phyloP scores from a whole-genome alignment of 805 yeast species.

The Nakazawaea molendinolei region DNA sequence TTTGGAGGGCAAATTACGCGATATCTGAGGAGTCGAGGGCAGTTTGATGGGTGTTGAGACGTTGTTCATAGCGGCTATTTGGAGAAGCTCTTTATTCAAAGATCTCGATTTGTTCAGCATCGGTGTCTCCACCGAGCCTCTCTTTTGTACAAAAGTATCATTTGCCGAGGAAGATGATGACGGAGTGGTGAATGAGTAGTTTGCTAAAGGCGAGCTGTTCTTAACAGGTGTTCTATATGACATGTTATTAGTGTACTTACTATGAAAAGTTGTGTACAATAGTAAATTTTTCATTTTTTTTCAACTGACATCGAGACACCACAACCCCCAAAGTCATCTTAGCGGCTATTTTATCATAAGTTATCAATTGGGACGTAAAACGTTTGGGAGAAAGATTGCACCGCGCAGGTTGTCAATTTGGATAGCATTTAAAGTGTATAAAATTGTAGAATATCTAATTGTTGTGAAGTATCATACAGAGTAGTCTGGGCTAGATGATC shows the following conservation, averaged over 20 bases:
- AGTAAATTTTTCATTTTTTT: not conserved
- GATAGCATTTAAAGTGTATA: no score
- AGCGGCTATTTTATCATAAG: no score
- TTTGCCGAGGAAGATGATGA: not conserved
- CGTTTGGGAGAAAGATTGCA: no score
- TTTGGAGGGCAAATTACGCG: conserved; percentile 25
- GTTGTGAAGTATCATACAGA: no score
- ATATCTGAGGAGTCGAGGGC: conserved; percentile 13
- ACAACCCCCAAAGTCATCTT: no score
- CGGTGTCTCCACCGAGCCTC: no score
- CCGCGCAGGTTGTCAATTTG: no score
- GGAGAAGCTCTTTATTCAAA: conserved; percentile 1
- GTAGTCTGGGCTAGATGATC: no score
- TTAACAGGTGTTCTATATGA: conserved; percentile 8
- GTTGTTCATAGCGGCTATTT: conserved; percentile 5
- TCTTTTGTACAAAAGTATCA: conserved; percentile 2
- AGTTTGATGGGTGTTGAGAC: conserved; percentile 1
- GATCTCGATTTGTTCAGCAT: not conserved
- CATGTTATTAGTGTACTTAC: not conserved
- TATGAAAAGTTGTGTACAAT: not conserved
- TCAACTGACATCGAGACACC: no score
- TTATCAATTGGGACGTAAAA: no score
- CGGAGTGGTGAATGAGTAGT: conserved; percentile 12
- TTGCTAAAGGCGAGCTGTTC: conserved; percentile 10
- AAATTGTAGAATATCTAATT: no score